Conservation (phyloP, 768 basidiomycete genomes). For the Suillus variegatus region DNA sequence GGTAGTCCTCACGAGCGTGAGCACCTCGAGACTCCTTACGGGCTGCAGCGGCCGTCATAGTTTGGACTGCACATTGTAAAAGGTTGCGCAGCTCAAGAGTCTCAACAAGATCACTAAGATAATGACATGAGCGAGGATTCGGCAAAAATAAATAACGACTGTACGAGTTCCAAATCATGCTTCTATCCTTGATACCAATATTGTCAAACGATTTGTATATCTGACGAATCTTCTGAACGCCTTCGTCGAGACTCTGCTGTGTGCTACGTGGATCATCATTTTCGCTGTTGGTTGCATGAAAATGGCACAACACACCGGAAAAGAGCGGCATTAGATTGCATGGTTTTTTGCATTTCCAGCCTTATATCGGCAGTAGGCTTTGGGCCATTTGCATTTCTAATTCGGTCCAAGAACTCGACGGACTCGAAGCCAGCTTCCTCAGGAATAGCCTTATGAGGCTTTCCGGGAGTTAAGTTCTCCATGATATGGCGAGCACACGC, state of each 20-base stretch:
- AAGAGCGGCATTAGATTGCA: conserved; percentile 97
- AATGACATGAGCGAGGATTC: conserved; percentile 11
- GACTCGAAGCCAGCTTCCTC: conserved; percentile 83
- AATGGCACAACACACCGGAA: conserved; percentile 63
- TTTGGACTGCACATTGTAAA: conserved; percentile 93
- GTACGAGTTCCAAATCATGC: conserved; percentile 99
- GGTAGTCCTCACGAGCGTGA: conserved; percentile 96
- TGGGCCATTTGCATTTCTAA: conserved; percentile 79
- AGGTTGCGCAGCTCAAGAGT: conserved; percentile 96
- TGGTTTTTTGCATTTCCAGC: conserved; percentile 97
- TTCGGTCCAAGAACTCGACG: conserved; percentile 87
- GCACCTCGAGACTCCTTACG: conserved; percentile 98
- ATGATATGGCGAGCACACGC: conserved; percentile 97
- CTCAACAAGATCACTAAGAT: conserved; percentile 86
- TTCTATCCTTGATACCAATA: conserved; percentile 95
- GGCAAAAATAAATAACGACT: conserved; percentile 28
- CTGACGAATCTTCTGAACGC: conserved; percentile 80
- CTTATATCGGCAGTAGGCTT: conserved; percentile 89
- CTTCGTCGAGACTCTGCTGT: conserved; percentile 86
- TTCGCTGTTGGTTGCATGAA: conserved; percentile 7
- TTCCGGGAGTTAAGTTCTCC: conserved; percentile 86
- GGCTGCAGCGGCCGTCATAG: conserved; percentile 89
- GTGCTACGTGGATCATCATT: conserved; percentile 52
- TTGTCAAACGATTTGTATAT: conserved; percentile 90
- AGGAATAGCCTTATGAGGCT: conserved; percentile 85